Evolutionary conservation across 768 basidiomycete genomes (phyloP).

Genomic region (Mycena floridula): DNA sequence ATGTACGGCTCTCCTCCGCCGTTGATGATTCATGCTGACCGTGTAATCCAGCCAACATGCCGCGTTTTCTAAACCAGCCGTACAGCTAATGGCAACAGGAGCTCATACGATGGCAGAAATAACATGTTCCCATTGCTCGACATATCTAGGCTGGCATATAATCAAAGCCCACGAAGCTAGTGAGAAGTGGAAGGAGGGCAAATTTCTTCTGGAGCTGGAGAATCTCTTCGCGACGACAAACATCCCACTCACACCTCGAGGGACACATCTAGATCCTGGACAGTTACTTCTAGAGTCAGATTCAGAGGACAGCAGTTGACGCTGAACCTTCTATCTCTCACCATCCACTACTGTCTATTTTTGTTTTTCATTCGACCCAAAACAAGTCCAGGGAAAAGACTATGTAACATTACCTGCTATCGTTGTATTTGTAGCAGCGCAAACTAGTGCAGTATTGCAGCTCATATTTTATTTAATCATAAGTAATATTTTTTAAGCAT

Average conservation of each 20-base stretch:
- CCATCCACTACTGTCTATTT: no score
- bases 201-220: slow-evolving; percentile 53
- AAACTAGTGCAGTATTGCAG: no score
- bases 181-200: slow-evolving; percentile 61
- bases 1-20: slow-evolving; percentile 29
- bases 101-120: slow-evolving; percentile 59
- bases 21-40: not conserved
- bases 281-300: slow-evolving; percentile 1
- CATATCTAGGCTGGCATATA: slow-evolving; percentile 61
- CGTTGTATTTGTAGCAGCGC: no score
- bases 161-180: slow-evolving; percentile 47
- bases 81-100: slow-evolving; percentile 58
- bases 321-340: not conserved
- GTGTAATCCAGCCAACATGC: slow-evolving; percentile 38
- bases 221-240: slow-evolving; percentile 23
- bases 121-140: slow-evolving; percentile 40
- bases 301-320: slow-evolving; percentile 11
- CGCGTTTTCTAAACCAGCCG: slow-evolving; percentile 33
- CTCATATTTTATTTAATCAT: no score
- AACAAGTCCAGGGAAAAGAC: no score
- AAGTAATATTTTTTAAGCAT: no score
- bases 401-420: no score
- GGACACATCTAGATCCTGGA: not conserved
- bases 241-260: not conserved
- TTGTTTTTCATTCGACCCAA: no score